phyloP scores from a whole-genome alignment of 2,329 filamentous ascomycete genomes.

The Diaporthe capsici region DNA sequence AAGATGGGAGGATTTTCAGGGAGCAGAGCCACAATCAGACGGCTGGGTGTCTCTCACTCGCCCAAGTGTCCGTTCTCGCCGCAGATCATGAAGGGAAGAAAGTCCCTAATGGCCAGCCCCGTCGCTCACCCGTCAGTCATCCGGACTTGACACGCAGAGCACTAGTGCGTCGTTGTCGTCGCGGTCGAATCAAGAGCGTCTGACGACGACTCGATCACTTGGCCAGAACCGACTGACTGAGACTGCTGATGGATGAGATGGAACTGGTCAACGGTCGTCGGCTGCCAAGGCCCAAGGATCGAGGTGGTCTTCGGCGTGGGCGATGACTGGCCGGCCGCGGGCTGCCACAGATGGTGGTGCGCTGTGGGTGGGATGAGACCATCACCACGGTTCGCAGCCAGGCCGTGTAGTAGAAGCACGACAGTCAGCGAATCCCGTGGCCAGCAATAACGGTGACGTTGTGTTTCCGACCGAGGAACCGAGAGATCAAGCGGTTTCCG shows the following conservation, averaged over 20 bases:
- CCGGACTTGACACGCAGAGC: slow-evolving; percentile 18
- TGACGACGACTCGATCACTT: slow-evolving; percentile 8
- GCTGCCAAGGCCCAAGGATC: background rate
- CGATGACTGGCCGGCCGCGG: background rate
- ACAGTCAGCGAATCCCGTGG: slow-evolving; percentile 1
- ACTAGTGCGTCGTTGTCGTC: background rate
- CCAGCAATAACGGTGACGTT: slow-evolving; percentile 16
- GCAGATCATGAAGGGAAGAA: slow-evolving; percentile 15
- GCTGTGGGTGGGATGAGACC: slow-evolving; percentile 11
- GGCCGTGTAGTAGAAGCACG: background rate
- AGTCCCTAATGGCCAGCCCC: slow-evolving; percentile 12
- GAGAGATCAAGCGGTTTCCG: slow-evolving; percentile 29
- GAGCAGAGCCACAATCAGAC: slow-evolving; percentile 4
- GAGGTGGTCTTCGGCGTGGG: background rate
- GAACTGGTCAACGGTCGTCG: slow-evolving; percentile 10
- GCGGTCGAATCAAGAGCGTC: slow-evolving; percentile 5
- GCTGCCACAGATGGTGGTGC: slow-evolving; percentile 5
- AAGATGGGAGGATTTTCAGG: slow-evolving; percentile 19
- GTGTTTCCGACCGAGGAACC: slow-evolving; percentile 32
- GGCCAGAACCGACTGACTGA: slow-evolving; percentile 14
- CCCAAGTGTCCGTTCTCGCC: slow-evolving; percentile 27
- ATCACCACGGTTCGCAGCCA: slow-evolving; percentile 6
- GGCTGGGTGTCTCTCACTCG: slow-evolving; percentile 20
- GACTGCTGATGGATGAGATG: slow-evolving; percentile 2
- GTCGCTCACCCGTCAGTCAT: slow-evolving; percentile 18